Evolutionary conservation across 2,329 filamentous ascomycete genomes (phyloP).

Genomic region (Westerdykella aurantiaca): DNA sequence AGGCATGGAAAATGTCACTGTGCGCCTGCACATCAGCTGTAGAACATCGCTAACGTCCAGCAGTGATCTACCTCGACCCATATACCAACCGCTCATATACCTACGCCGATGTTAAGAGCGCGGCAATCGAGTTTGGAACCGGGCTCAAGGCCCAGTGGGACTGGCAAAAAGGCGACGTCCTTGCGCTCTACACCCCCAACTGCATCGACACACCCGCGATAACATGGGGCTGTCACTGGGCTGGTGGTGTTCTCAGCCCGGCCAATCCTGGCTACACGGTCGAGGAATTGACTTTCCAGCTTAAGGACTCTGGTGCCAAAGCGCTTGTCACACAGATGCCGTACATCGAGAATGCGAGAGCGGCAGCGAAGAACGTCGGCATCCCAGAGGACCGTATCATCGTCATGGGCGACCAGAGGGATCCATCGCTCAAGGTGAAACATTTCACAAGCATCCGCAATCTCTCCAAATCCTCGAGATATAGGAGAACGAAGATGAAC

Average conservation of each 20-base stretch:
- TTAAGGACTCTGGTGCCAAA: slow-evolving; percentile 70
- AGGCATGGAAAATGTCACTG: slow-evolving; percentile 45
- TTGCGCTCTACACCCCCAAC: slow-evolving; percentile 80
- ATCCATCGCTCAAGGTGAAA: slow-evolving; percentile 54
- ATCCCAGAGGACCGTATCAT: slow-evolving; percentile 68
- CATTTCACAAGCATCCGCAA: slow-evolving; percentile 70
- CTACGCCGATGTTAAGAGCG: slow-evolving; percentile 58
- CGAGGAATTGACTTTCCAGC: slow-evolving; percentile 77
- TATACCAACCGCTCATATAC: slow-evolving; percentile 66
- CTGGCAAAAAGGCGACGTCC: slow-evolving; percentile 78
- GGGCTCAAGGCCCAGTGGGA: slow-evolving; percentile 68
- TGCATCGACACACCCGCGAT: slow-evolving; percentile 73
- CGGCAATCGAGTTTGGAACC: slow-evolving; percentile 70
- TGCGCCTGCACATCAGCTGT: neutral
- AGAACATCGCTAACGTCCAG: slow-evolving; percentile 5
- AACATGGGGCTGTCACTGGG: slow-evolving; percentile 76
- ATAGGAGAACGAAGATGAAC: slow-evolving; percentile 57
- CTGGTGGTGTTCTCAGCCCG: slow-evolving; percentile 74
- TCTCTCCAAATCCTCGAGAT: slow-evolving; percentile 53
- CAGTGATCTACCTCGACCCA: slow-evolving; percentile 73
- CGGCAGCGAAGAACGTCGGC: slow-evolving; percentile 64
- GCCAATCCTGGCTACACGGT: slow-evolving; percentile 84
- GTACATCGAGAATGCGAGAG: slow-evolving; percentile 57
- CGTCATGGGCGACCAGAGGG: slow-evolving; percentile 64
- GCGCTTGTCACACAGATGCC: slow-evolving; percentile 68